Base-by-base conservation (phyloP, 2,329 filamentous ascomycete genomes). In the Simplicillium sp. region DNA sequence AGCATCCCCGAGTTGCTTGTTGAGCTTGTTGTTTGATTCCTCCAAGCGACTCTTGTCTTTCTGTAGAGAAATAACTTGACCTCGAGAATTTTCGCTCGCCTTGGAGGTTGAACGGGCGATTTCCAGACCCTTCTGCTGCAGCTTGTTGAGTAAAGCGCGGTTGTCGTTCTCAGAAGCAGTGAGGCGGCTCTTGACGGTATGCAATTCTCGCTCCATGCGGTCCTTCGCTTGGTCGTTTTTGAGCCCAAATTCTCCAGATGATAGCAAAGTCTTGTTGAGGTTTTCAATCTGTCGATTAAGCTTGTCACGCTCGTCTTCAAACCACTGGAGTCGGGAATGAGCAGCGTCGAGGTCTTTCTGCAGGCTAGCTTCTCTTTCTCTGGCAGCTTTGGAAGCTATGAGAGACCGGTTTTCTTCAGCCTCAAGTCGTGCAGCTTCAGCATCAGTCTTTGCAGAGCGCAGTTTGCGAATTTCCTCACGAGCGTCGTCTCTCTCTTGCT, bases 111-210 rank as follows among this genome's bases (percentile, higher is more conserved):
- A 92, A 36, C 92, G 79, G 33, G 90, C 90, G 59, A 98, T 94
- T 56, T 98, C 90, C 7, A 98, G 74, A 25, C 94, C 92, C 68
- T 97, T 97, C 55, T 97, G 90, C 54, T 97, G 90, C 14, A 98
- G 73, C 62, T 97, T 97, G 66, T 96, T 97, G 49, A 97, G 73
- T n/a, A 98, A 69, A 5, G 88, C 83, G 39, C 87, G 82, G 54
- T 97, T 97, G 63, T 97, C 90, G 52, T 97, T 96, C 59, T 98
- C 90, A 0, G 90, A 97, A 17, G 90, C 92, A 7, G 83, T 75
- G 33, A 98, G 70, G 16, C 90, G 82, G 45, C 89, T 89, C 59
- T 92, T 94, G 50, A 96, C 77, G 1, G 90, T 96, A 16, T 87
- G 82, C 7, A 97, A 73, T 57, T 98, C 92, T 16, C 88, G 79